phyloP scores from a whole-genome alignment of 192 early-diverging fungal species.

The Entomortierella lignicola region DNA sequence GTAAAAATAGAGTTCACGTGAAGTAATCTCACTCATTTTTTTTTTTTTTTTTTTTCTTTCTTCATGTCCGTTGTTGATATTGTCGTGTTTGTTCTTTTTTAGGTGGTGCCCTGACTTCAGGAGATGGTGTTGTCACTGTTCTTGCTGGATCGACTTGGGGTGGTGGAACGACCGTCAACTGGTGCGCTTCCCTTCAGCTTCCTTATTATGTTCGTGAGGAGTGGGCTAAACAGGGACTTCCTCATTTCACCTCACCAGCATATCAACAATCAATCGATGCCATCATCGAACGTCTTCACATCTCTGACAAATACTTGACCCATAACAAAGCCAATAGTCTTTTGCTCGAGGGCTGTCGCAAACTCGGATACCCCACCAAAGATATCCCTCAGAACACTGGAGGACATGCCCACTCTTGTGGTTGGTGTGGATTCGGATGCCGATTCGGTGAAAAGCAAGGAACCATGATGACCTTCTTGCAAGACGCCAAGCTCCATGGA shows the following conservation, averaged over 20 bases:
- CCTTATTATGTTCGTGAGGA: constrained; percentile 77
- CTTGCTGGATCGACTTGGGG: constrained; percentile 77
- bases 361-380: constrained; percentile 66
- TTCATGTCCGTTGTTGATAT: background rate
- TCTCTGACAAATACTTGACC: constrained; percentile 59
- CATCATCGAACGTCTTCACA: constrained; percentile 67
- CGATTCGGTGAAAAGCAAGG: constrained; percentile 78
- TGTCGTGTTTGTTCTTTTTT: background rate
- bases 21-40: background rate
- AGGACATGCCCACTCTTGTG: constrained; percentile 64
- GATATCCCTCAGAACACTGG: constrained; percentile 78
- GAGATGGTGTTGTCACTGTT: constrained; percentile 66
- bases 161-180: constrained; percentile 81
- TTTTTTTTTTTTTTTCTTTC: constrained; percentile 7
- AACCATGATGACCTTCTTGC: constrained; percentile 72
- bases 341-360: constrained; percentile 75
- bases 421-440: constrained; percentile 78
- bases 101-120: constrained; percentile 56
- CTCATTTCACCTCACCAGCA: constrained; percentile 66
- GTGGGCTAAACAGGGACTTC: constrained; percentile 74
- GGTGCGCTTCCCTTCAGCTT: constrained; percentile 68
- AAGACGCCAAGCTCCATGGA: constrained; percentile 72
- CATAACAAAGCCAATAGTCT: constrained; percentile 75
- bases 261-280: constrained; percentile 64
- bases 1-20: too few relatives aligned